Conservation (phyloP, 805 yeast genomes). For the Saitoella complicata region DNA sequence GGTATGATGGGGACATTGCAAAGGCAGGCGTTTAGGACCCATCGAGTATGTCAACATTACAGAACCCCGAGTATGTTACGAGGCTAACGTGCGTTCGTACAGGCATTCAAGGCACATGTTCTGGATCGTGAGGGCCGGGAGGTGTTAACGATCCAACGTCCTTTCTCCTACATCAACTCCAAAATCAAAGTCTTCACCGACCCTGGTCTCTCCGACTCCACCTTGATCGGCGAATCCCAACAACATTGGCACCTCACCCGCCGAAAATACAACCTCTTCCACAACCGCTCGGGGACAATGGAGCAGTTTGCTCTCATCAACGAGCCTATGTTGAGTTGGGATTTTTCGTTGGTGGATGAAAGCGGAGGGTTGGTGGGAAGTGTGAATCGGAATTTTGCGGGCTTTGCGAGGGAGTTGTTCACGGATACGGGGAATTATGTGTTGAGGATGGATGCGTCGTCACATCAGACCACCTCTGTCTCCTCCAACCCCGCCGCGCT, state of each 20-base stretch:
- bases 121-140: slow-evolving; percentile 21
- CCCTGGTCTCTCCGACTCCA: slow-evolving; percentile 27
- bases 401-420: slow-evolving; percentile 78
- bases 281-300: slow-evolving; percentile 18
- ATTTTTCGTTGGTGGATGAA: slow-evolving; percentile 58
- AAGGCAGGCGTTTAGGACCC: slow-evolving; percentile 57
- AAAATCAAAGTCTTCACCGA: slow-evolving; percentile 52
- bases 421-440: slow-evolving; percentile 92
- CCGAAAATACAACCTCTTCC: slow-evolving; percentile 65
- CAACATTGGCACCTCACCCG: slow-evolving; percentile 96
- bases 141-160: slow-evolving; percentile 41
- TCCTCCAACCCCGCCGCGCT: slow-evolving; percentile 31
- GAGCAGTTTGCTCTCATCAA: slow-evolving; percentile 79
- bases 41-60: slow-evolving; percentile 40
- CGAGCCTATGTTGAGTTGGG: slow-evolving; percentile 72
- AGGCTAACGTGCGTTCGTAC: too few species aligned
- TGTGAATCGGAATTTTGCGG: slow-evolving; percentile 90
- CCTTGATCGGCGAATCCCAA: slow-evolving; percentile 61
- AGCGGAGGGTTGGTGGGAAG: slow-evolving; percentile 46
- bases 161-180: slow-evolving; percentile 78
- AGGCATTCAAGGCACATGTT: slow-evolving; percentile 34
- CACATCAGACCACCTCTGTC: slow-evolving; percentile 28
- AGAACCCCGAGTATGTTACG: too few species aligned
- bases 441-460: slow-evolving; percentile 55
- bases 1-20: slow-evolving; percentile 50